Conservation (phyloP, 2,329 filamentous ascomycete species). For the Ceratocystis papillata region DNA sequence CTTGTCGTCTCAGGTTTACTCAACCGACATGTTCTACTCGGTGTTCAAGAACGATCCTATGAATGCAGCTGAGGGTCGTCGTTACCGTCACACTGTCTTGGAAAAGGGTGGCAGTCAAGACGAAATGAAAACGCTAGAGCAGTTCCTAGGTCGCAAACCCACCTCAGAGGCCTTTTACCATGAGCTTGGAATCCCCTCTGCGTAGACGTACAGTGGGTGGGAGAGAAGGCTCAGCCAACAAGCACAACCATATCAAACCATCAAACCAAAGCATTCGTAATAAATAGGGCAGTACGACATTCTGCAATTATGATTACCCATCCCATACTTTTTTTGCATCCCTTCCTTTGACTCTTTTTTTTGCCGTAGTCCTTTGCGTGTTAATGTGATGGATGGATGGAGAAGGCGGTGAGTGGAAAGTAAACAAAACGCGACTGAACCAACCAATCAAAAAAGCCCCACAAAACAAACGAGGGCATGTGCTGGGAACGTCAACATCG, state of each 20-base stretch:
- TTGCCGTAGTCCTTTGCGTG: background rate
- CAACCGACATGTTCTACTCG: conserved; percentile 73
- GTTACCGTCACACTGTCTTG: conserved; percentile 68
- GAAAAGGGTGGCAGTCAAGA: conserved; percentile 68
- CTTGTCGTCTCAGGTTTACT: conserved; percentile 67
- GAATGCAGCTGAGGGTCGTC: conserved; percentile 59
- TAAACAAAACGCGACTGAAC: conserved; percentile 32
- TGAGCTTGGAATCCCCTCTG: conserved; percentile 48
- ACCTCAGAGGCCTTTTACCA: conserved; percentile 70
- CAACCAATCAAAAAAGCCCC: conserved; percentile 16
- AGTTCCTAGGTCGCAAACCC: conserved; percentile 67
- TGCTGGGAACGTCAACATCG: conserved; percentile 9
- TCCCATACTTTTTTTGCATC: background rate
- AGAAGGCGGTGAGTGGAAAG: conserved; percentile 24
- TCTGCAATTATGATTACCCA: background rate
- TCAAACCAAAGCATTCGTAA: conserved; percentile 4
- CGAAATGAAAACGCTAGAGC: conserved; percentile 68
- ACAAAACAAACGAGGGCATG: conserved; percentile 19
- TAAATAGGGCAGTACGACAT: background rate
- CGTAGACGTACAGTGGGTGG: conserved; percentile 9
- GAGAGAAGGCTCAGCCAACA: background rate
- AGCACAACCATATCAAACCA: conserved; percentile 1
- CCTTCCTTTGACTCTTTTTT: background rate
- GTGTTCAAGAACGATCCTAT: conserved; percentile 71
- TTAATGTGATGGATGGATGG: background rate